Evolutionary conservation across 2,329 filamentous ascomycete genomes (phyloP).

Genomic region (Phoma sp.): DNA sequence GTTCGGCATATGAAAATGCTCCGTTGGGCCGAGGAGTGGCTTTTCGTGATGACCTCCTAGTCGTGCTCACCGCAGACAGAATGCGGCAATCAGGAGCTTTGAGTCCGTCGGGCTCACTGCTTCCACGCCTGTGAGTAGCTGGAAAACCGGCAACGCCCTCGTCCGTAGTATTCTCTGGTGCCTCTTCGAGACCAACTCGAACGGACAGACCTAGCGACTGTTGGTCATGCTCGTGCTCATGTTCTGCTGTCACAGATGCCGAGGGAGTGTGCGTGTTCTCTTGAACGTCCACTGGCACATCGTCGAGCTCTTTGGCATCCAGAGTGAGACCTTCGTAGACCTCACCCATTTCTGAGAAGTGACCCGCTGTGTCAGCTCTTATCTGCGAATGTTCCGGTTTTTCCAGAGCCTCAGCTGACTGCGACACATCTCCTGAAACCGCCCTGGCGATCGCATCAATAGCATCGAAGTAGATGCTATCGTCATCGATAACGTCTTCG

Average conservation of each 20-base stretch:
- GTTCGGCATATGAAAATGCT: background rate
- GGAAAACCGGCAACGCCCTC: background rate
- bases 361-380: background rate
- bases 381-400: background rate
- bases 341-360: background rate
- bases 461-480: constrained; percentile 3
- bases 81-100: background rate
- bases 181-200: background rate
- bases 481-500: background rate
- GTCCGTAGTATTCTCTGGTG: background rate
- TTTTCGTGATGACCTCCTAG: background rate
- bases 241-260: background rate
- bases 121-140: background rate
- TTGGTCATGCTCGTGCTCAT: background rate
- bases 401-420: background rate
- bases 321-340: background rate
- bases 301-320: background rate
- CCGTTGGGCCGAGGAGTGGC: background rate
- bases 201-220: background rate
- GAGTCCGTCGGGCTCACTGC: background rate
- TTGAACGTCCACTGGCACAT: background rate
- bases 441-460: background rate
- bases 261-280: background rate
- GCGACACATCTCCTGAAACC: background rate
- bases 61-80: background rate